Conservation (phyloP, 2,329 filamentous ascomycete genomes). For the Didymosphaeria variabile region DNA sequence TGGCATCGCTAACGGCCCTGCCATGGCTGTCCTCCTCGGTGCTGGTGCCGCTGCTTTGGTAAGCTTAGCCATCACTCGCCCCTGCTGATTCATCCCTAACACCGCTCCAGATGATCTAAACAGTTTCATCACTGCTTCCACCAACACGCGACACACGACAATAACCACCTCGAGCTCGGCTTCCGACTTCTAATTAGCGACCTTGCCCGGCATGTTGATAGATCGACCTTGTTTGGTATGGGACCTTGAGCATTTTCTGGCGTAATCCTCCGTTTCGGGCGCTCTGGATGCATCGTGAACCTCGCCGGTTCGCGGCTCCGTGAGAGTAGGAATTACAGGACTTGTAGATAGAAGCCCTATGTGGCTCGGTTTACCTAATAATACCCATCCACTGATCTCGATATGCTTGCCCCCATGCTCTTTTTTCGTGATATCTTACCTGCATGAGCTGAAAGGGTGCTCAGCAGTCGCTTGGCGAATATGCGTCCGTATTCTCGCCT, state of each 20-base stretch:
- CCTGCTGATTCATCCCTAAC: neutral
- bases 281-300: slow-evolving; percentile 16
- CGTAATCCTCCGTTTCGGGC: slow-evolving; percentile 10
- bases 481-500: neutral
- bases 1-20: slow-evolving; percentile 30
- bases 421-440: neutral
- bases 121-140: slow-evolving; percentile 13
- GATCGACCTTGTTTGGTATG: slow-evolving; percentile 12
- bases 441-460: neutral
- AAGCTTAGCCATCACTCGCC: slow-evolving; percentile 9
- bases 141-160: slow-evolving; percentile 7
- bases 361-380: slow-evolving; percentile 12
- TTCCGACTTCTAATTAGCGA: slow-evolving; percentile 18
- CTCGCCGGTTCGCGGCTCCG: slow-evolving; percentile 14
- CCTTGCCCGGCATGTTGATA: slow-evolving; percentile 16
- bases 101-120: slow-evolving; percentile 14
- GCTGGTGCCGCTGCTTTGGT: slow-evolving; percentile 45
- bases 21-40: slow-evolving; percentile 38
- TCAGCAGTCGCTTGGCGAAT: neutral
- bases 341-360: slow-evolving; percentile 14
- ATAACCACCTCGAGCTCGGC: slow-evolving; percentile 5
- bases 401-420: neutral
- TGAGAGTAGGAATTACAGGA: slow-evolving; percentile 11
- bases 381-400: slow-evolving; percentile 8
- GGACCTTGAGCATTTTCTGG: slow-evolving; percentile 19